A percentile compares a stretch with the other conserved stretches of the same genome.
Conservation (phyloP, 768 basidiomycete genomes). For the Tulasnella sp. region DNA sequence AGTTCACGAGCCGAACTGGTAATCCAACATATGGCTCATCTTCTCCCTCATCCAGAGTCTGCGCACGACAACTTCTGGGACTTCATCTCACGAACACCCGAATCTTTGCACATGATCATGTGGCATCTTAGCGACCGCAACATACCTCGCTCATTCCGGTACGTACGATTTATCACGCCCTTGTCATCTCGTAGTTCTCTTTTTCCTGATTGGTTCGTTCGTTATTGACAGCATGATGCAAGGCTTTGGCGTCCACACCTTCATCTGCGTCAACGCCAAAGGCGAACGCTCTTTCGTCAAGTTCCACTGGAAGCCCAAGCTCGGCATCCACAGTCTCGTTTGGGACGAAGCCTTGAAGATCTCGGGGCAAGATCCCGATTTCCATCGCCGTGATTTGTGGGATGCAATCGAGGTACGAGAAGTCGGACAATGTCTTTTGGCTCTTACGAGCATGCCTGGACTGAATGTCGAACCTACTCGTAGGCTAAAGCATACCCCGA, state of each 20-base stretch:
- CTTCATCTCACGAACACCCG: constrained; percentile 70
- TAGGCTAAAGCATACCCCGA: constrained; percentile 71
- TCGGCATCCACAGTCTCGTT: constrained; percentile 79
- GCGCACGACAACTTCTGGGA: constrained; percentile 89
- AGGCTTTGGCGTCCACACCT: constrained; percentile 88
- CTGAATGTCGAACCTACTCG: too few relatives aligned
- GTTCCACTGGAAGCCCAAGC: constrained; percentile 81
- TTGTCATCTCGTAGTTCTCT: neutral
- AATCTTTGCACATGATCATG: constrained; percentile 62
- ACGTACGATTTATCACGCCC: too few relatives aligned
- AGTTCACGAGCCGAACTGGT: neutral
- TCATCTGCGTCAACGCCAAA: constrained; percentile 66
- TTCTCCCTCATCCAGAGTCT: constrained; percentile 38
- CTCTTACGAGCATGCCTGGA: too few relatives aligned
- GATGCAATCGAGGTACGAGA: constrained; percentile 70
- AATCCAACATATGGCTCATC: neutral
- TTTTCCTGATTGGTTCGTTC: neutral
- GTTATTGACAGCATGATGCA: constrained; percentile 65
- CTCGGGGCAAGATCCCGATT: constrained; percentile 83
- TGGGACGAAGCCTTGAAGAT: constrained; percentile 94
- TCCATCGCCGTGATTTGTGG: constrained; percentile 82
- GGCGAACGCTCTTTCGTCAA: constrained; percentile 82
- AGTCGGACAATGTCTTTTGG: too few relatives aligned
- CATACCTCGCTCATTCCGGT: constrained; percentile 78
- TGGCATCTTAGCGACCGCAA: constrained; percentile 87